Evolutionary conservation across 106 monocot species (phyloP).

Genomic region (Vanilla planifolia): DNA sequence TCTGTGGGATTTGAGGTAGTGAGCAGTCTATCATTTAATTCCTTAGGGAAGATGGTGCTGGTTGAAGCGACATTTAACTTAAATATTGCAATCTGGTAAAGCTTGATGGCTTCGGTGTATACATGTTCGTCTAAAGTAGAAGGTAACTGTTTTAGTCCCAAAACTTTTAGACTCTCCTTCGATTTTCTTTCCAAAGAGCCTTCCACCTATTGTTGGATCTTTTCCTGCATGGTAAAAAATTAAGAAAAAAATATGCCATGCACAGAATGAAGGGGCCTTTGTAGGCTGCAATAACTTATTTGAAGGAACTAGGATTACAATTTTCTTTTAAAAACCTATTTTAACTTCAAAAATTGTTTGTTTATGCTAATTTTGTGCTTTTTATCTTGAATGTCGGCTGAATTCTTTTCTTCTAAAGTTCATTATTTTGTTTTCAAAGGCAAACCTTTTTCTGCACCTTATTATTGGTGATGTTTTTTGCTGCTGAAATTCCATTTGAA

Average conservation of each 20-base stretch:
- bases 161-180: no score
- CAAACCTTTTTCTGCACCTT: not conserved
- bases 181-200: no score
- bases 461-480: not conserved
- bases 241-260: not conserved
- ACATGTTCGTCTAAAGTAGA: no score
- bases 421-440: not conserved
- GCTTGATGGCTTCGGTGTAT: no score
- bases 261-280: not conserved
- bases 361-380: not conserved
- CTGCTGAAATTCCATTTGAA: not conserved
- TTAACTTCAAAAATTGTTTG: conserved; percentile 1
- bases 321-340: not conserved
- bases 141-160: no score
- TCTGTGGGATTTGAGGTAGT: no score
- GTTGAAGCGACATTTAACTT: no score
- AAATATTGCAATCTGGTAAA: no score
- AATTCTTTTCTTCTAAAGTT: not conserved
- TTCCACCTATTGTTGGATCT: no score
- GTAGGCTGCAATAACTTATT: not conserved
- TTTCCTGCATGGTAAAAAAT: not conserved
- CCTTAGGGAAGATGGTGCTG: no score
- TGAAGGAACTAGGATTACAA: not conserved
- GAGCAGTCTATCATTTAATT: no score
- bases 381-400: not conserved